Evolutionary conservation across 768 basidiomycete genomes (phyloP), one percentile per base, ranked within the genome.

Genomic region (Xerocomellus intermedius): DNA sequence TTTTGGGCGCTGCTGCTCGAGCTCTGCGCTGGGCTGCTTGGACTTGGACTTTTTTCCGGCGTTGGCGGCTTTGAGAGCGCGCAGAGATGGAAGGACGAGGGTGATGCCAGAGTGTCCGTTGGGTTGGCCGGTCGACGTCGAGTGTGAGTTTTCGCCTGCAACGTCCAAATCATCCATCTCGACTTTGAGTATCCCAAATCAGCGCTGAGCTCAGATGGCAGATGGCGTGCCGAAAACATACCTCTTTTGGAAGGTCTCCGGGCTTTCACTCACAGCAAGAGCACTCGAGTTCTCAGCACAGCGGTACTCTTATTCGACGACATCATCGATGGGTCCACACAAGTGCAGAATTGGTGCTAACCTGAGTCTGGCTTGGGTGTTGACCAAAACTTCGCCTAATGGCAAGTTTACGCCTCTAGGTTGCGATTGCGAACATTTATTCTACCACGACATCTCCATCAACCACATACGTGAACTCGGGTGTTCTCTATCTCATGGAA

Each of bases 71-170:
- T 86, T 83, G 45, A 84, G 73, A 35, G 77, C 75, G 65, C 79
- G 85, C 43, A 87, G 76, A n/a, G 87, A 80, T 5, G 86, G 86
- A 4, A 89, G 74, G 24, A 87, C 80, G 52, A 89, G 82, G 21
- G 79, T 86, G 36, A 89, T 74, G 21, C 85, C 83, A 41, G 82
- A 78, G 37, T 75, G 70, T 6, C 58, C 50, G 19, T 57, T 62
- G 35, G 52, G 28, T 32, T 22, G 62, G 51, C 38, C 38, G 43
- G 67, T 64, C 48, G 74, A 67, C 54, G 68, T 67, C 47, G 65
- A 64, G 43, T 69, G 59, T 46, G 65, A 57, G 64, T 56, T 61
- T 65, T 75, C 69, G 64, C 64, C 59, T 53, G 65, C 61, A 56
- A 68, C 59, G 37, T 65, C 62, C 32, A 68, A 64, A 60, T 58